Conservation (phyloP, 768 basidiomycete species). For the Leccinum incarnatum region DNA sequence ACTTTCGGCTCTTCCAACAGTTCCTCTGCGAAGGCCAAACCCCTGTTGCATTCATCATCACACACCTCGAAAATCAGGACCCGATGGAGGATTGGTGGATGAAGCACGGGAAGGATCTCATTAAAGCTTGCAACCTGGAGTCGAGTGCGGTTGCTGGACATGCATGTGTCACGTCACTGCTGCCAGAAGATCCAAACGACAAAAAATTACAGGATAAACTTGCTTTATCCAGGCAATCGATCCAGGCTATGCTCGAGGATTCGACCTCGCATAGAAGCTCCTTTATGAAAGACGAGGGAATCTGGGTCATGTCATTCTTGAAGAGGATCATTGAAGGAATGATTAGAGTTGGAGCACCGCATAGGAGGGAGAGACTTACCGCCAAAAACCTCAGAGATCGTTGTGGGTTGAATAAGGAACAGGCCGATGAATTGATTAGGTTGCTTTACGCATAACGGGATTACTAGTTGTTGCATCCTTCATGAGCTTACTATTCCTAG, state of each 20-base stretch:
- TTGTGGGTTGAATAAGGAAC: slow-evolving; percentile 16
- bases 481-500: neutral
- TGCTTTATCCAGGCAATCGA: slow-evolving; percentile 12
- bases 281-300: slow-evolving; percentile 13
- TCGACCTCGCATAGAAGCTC: slow-evolving; percentile 17
- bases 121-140: slow-evolving; percentile 9
- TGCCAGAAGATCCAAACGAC: neutral
- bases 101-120: slow-evolving; percentile 16
- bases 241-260: slow-evolving; percentile 22
- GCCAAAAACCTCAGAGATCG: slow-evolving; percentile 11
- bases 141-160: slow-evolving; percentile 20
- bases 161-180: slow-evolving; percentile 29
- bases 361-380: slow-evolving; percentile 11
- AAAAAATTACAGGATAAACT: slow-evolving; percentile 5
- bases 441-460: slow-evolving; percentile 7
- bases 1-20: slow-evolving; percentile 36
- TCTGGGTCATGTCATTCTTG: slow-evolving; percentile 26
- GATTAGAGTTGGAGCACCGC: slow-evolving; percentile 6
- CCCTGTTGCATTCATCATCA: slow-evolving; percentile 39
- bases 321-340: slow-evolving; percentile 15
- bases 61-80: slow-evolving; percentile 33
- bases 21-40: slow-evolving; percentile 38
- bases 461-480: neutral
- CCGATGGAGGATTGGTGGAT: slow-evolving; percentile 35
- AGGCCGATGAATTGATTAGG: slow-evolving; percentile 20